Percentiles rank a stretch among this genome's conserved stretches.
Evolutionary conservation across 164 flowering plant species (phyloP).

Genomic region (Protea cynaroides): DNA sequence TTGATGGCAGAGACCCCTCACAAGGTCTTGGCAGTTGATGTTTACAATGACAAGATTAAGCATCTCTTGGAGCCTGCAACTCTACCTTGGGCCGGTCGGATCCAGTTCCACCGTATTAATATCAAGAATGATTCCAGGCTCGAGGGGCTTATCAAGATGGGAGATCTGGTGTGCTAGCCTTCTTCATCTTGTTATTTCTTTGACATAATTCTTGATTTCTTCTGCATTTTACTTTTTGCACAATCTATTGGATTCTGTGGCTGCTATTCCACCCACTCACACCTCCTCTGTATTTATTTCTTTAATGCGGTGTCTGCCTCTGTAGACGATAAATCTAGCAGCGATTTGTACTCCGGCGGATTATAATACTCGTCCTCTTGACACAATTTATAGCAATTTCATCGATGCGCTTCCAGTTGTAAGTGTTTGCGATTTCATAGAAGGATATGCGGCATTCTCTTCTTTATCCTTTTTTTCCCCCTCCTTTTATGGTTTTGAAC

Average conservation of each 20-base stretch:
- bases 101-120: conserved; percentile 90
- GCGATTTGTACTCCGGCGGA: conserved; percentile 93
- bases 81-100: conserved; percentile 57
- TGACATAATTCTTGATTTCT: conserved; percentile 5
- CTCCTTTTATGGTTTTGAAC: not conserved
- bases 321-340: conserved; percentile 75
- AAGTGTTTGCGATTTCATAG: conserved; percentile 5
- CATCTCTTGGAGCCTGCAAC: conserved; percentile 24
- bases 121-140: conserved; percentile 95
- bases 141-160: conserved; percentile 91
- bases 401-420: conserved; percentile 87
- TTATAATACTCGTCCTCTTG: conserved; percentile 78
- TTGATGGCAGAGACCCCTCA: conserved; percentile 25
- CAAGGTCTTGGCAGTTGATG: conserved; percentile 28
- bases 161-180: conserved; percentile 71
- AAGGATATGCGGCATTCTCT: no score
- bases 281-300: not conserved
- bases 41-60: conserved; percentile 31
- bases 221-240: not conserved
- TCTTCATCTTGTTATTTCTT: not conserved
- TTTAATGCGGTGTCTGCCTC: conserved; percentile 6
- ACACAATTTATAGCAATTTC: conserved; percentile 81
- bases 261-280: no score
- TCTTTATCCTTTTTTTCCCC: not conserved
- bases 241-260: not conserved